Percentiles rank a stretch among this genome's conserved stretches.
Evolutionary conservation across 805 yeast species (phyloP).

Genomic region (Yarrowia yakushimensis): DNA sequence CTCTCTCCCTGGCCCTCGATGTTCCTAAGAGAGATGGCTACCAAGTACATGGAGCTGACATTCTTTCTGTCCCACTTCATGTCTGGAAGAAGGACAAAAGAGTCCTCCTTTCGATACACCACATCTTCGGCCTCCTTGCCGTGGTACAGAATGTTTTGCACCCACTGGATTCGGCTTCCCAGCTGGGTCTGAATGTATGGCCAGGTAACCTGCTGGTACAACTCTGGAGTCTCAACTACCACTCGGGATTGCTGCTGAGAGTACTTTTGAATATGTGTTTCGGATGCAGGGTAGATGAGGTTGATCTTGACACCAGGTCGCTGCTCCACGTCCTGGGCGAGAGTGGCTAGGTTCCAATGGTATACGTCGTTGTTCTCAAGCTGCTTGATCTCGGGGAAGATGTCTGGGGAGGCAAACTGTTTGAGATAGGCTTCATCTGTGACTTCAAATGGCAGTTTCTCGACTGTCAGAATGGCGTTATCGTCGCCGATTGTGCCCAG

Average conservation of each 20-base stretch:
- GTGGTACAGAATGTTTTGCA: conserved; percentile 70
- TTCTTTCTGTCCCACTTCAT: conserved; percentile 92
- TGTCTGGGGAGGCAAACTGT: neutral
- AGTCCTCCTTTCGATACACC: conserved; percentile 59
- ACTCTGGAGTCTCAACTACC: conserved; percentile 76
- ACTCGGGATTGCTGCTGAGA: conserved; percentile 56
- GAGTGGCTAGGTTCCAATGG: conserved; percentile 65
- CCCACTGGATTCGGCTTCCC: conserved; percentile 85
- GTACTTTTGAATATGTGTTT: conserved; percentile 75
- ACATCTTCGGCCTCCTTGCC: conserved; percentile 84
- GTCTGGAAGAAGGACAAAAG: conserved; percentile 78
- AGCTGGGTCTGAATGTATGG: conserved; percentile 77
- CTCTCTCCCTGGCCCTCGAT: conserved; percentile 39
- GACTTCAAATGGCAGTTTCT: conserved; percentile 43
- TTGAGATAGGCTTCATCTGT: conserved; percentile 4
- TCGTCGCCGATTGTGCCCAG: conserved; percentile 62
- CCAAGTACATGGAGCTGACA: conserved; percentile 67
- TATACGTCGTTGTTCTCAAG: conserved; percentile 79
- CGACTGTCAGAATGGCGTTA: conserved; percentile 67
- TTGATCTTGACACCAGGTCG: conserved; percentile 67
- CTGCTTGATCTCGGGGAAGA: conserved; percentile 34
- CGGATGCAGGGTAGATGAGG: conserved; percentile 85
- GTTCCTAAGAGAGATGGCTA: conserved; percentile 65
- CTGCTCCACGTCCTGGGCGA: conserved; percentile 44
- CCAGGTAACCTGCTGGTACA: conserved; percentile 56